Percentiles rank a stretch among this genome's conserved stretches.
phyloP scores from a whole-genome alignment of 1,284 basidiomycete genomes.

The Chalciporus sp. region DNA sequence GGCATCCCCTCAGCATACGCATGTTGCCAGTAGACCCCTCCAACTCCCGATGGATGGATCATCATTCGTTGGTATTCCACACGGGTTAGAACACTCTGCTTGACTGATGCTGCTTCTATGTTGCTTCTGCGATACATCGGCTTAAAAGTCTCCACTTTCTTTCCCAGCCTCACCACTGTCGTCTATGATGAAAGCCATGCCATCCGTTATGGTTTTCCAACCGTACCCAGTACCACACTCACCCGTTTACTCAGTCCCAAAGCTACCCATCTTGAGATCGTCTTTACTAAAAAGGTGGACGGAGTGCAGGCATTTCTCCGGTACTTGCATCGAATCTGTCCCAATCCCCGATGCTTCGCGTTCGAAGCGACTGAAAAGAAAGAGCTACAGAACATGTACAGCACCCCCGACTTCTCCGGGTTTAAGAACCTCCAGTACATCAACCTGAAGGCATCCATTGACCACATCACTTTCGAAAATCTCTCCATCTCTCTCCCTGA shows the following conservation, averaged over 20 bases:
- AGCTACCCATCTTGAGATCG: not conserved
- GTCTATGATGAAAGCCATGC: not conserved
- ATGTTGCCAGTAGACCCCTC: not conserved
- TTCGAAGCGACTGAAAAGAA: not conserved
- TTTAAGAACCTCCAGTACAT: not conserved
- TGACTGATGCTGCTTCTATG: too few relatives aligned
- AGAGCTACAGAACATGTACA: not conserved
- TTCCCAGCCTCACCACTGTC: not conserved
- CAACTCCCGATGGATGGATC: not conserved
- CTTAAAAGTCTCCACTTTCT: not conserved
- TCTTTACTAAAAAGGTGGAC: not conserved
- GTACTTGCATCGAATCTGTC: not conserved
- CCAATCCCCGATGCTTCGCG: not conserved
- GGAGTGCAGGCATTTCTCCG: not conserved
- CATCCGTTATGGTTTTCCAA: too few relatives aligned
- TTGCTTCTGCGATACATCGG: too few relatives aligned
- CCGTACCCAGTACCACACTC: not conserved
- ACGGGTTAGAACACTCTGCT: too few relatives aligned
- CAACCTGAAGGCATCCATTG: not conserved
- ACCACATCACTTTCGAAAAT: not conserved
- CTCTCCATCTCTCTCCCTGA: not conserved
- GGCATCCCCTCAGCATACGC: too few relatives aligned
- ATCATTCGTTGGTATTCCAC: not conserved
- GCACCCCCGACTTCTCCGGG: not conserved
- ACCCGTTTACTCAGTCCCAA: not conserved